These are phyloP conservation scores for Boletales sp. DNA, from an alignment of 768 basidiomycete species.

Conservation along the genomic window DNA sequence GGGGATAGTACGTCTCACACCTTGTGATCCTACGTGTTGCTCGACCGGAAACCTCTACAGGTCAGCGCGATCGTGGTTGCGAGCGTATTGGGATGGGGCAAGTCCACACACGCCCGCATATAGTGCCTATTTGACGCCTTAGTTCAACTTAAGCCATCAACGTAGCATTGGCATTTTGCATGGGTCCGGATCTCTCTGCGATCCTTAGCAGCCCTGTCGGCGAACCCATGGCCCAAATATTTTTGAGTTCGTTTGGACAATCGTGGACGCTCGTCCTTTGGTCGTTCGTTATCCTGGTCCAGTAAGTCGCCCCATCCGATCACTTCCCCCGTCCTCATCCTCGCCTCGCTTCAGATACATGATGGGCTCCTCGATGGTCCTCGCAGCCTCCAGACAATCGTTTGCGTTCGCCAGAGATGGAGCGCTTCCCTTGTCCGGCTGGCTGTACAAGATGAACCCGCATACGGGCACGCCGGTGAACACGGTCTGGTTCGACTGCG, in stretches of 20 bases:
- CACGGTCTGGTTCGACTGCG: conserved; percentile 51
- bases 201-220: conserved; percentile 27
- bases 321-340: background rate
- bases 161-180: conserved; percentile 53
- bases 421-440: conserved; percentile 52
- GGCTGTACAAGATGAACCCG: conserved; percentile 49
- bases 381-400: conserved; percentile 49
- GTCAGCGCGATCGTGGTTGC: conserved; percentile 38
- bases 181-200: conserved; percentile 45
- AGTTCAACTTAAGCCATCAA: conserved; percentile 39
- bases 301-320: conserved; percentile 26
- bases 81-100: conserved; percentile 45
- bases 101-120: background rate
- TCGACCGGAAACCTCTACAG: conserved; percentile 3
- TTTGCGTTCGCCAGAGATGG: conserved; percentile 58
- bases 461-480: conserved; percentile 53
- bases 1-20: conserved; percentile 41
- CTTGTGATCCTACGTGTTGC: background rate
- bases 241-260: conserved; percentile 38
- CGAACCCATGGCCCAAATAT: conserved; percentile 44
- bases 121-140: background rate
- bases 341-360: conserved; percentile 30
- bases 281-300: conserved; percentile 47
- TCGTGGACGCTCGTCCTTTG: conserved; percentile 45
- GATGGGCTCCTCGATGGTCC: conserved; percentile 41